Conservation (phyloP, 2,329 filamentous ascomycete genomes). For the Talaromyces sp. region DNA sequence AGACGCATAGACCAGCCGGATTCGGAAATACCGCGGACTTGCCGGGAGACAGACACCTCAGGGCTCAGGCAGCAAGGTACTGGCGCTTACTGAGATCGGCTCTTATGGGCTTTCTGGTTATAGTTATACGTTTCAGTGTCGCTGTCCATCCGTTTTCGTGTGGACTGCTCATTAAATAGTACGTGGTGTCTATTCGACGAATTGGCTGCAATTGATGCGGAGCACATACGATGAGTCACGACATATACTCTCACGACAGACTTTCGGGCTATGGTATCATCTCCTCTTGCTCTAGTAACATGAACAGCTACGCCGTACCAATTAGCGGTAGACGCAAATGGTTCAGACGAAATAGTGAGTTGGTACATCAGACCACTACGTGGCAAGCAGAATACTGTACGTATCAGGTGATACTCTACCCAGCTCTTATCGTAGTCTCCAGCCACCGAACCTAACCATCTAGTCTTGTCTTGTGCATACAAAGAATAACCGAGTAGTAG, state of each 20-base stretch:
- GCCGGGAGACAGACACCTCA: background rate
- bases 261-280: background rate
- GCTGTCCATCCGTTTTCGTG: background rate
- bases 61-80: background rate
- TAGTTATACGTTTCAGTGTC: background rate
- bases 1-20: background rate
- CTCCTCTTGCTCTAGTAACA: background rate
- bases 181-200: background rate
- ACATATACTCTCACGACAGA: background rate
- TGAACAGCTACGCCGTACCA: background rate
- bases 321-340: background rate
- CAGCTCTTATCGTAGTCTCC: background rate
- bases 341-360: background rate
- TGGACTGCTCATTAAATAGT: too few relatives aligned
- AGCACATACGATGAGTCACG: background rate
- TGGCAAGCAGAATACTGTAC: background rate
- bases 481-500: background rate
- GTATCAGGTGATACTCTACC: background rate
- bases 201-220: background rate
- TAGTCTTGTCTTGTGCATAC: too few relatives aligned
- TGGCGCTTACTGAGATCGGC: background rate
- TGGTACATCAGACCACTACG: background rate
- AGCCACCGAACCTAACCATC: background rate
- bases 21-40: background rate
- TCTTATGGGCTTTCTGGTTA: background rate